Evolutionary conservation across 2,329 filamentous ascomycete species (phyloP), one percentile per base, ranked within the genome.

Genomic region (Cadophora sp.): DNA sequence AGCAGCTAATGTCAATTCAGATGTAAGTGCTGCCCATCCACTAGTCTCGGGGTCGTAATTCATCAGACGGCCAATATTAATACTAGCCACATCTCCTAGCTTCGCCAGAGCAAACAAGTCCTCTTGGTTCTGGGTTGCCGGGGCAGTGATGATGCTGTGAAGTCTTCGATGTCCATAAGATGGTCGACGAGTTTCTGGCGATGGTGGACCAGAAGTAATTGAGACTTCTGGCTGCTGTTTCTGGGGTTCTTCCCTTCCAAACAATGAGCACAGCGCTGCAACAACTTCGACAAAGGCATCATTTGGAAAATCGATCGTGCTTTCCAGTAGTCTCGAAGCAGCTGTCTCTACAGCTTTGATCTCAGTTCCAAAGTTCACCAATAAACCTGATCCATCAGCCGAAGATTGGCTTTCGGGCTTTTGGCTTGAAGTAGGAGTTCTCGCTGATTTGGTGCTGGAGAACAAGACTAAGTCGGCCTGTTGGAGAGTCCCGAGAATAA

Each of bases 401-500:
- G 78, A 59, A 75, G 81, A 45, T 76, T 80, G 18, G 80, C 81
- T 55, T 77, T 82, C 51, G 80, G 78, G 70, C 86, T 87, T 30
- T 78, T 80, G 66, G 82, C 81, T 14, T 78, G 80, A 6, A 82
- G 85, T 80, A 6, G 84, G 81, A 1, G 84, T 84, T 63, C 83
- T 82, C 0, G 85, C 81, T 4, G 82, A 77, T 16, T 84, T 87
- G 13, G 87, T 85, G 64, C 77, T 78, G 16, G 77, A 76, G 58
- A 90, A 91, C 30, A 97, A 84, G 4, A 98, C 89, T 69, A 97
- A 89, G 73, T 98, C 96, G 2, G 95, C 94, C 78, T 97, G 93
- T 75, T 97, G 94, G 8, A 99, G 81, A 0, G 94, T 97, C 75
- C 97, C 94, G 1, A 99, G 85, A 18, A 99, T 84, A 66, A 99